Evolutionary conservation across 768 basidiomycete genomes (phyloP).

Genomic region (Amanita fuliginea): DNA sequence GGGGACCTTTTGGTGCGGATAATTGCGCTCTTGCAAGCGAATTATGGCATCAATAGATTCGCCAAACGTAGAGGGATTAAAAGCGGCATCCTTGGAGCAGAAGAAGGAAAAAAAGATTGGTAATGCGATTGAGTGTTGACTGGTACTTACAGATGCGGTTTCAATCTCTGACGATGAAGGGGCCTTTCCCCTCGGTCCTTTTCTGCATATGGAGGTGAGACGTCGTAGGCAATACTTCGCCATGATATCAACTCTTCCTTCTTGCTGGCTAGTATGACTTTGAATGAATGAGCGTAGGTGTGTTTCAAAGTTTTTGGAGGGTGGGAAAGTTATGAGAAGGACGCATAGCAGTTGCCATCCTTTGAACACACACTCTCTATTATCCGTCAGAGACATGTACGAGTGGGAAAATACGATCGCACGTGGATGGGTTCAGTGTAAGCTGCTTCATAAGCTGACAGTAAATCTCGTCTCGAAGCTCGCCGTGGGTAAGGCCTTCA

Average conservation of each 20-base stretch:
- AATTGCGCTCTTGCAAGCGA: conserved; percentile 75
- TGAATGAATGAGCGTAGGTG: conserved; percentile 77
- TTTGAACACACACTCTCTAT: conserved; percentile 75
- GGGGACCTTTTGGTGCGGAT: conserved; percentile 76
- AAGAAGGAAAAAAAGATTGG: conserved; percentile 1
- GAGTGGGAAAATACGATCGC: conserved; percentile 15
- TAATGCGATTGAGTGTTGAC: background rate
- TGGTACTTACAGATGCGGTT: conserved; percentile 61
- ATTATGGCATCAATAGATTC: conserved; percentile 81
- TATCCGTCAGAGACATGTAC: conserved; percentile 2
- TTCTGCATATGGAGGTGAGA: conserved; percentile 61
- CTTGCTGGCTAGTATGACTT: conserved; percentile 50
- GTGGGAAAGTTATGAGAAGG: conserved; percentile 82
- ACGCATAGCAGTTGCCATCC: conserved; percentile 94
- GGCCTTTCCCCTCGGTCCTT: conserved; percentile 79
- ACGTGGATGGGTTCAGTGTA: conserved; percentile 72
- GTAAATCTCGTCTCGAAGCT: conserved; percentile 88
- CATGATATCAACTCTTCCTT: conserved; percentile 81
- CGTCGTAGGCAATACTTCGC: conserved; percentile 86
- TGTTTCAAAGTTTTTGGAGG: conserved; percentile 85
- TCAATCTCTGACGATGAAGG: conserved; percentile 82
- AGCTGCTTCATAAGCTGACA: conserved; percentile 92
- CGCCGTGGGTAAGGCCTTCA: conserved; percentile 69
- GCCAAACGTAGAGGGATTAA: conserved; percentile 90
- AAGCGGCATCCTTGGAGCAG: conserved; percentile 69